Evolutionary conservation across 805 yeast species (phyloP).

Genomic region (Ogataea parapolymorpha): DNA sequence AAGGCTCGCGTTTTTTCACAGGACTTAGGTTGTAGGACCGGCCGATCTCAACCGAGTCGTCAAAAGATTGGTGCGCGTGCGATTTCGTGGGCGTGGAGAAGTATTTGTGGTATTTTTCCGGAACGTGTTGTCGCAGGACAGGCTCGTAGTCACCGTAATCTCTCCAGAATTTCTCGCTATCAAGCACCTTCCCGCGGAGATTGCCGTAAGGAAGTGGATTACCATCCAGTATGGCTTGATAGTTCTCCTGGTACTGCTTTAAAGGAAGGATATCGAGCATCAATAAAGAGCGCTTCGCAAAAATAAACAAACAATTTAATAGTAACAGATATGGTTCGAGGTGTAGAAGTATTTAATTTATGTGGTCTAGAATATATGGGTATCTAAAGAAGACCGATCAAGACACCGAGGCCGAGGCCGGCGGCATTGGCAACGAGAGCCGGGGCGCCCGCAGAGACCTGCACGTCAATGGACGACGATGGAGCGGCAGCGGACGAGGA

Average conservation of each 20-base stretch:
- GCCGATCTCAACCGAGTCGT: constrained; percentile 28
- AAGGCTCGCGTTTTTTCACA: constrained; percentile 15
- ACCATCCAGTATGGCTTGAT: constrained; percentile 24
- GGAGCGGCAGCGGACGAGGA: constrained; percentile 15
- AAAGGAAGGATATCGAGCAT: constrained; percentile 31
- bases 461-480: constrained; percentile 16
- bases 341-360: constrained; percentile 1
- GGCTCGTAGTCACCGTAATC: constrained; percentile 31
- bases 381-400: constrained; percentile 15
- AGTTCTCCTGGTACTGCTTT: constrained; percentile 29
- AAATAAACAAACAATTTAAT: constrained; percentile 4
- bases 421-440: constrained; percentile 26
- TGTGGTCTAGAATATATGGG: neutral
- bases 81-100: constrained; percentile 15
- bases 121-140: constrained; percentile 28
- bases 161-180: constrained; percentile 19
- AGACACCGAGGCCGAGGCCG: constrained; percentile 26
- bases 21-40: constrained; percentile 31
- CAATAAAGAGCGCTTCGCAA: constrained; percentile 7
- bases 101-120: constrained; percentile 25
- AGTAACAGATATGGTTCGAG: constrained; percentile 4
- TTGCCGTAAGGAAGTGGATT: constrained; percentile 31
- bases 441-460: constrained; percentile 24
- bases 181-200: constrained; percentile 26
- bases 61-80: neutral